These are phyloP conservation scores for Euphorbia corollata DNA, from an alignment of 441 rosid genomes.

Conservation along the genomic window DNA sequence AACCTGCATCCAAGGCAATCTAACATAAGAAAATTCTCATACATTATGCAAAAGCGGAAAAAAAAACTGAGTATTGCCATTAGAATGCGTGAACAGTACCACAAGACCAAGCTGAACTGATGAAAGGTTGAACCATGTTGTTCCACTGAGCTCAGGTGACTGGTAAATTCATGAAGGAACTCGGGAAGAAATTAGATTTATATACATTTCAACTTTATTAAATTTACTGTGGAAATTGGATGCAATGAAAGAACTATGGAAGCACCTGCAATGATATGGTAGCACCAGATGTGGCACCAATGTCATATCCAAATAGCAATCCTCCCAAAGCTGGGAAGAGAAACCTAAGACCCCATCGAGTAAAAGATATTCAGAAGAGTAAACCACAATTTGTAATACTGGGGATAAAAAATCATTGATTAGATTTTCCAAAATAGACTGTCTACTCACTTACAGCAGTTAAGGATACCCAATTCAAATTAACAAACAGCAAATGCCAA, in stretches of 20 bases:
- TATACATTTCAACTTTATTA: neutral
- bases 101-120: constrained; percentile 89
- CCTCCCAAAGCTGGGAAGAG: constrained; percentile 92
- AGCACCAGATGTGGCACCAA: constrained; percentile 96
- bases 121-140: constrained; percentile 80
- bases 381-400: neutral
- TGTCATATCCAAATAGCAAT: constrained; percentile 86
- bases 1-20: constrained; percentile 48
- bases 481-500: neutral
- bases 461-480: too few species aligned
- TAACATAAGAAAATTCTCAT: constrained; percentile 11
- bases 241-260: constrained; percentile 17
- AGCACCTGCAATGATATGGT: constrained; percentile 76
- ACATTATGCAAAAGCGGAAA: constrained; percentile 13
- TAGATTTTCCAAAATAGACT: neutral
- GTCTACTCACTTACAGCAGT: too few species aligned
- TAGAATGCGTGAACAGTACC: constrained; percentile 38
- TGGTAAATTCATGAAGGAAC: constrained; percentile 24
- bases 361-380: constrained; percentile 9
- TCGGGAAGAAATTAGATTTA: constrained; percentile 15
- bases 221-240: constrained; percentile 3
- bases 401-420: neutral
- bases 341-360: constrained; percentile 46
- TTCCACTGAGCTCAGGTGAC: constrained; percentile 87
- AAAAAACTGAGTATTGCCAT: constrained; percentile 6